phyloP scores from a whole-genome alignment of 2,329 filamentous ascomycete genomes.

The Camptophora hylomeconis region DNA sequence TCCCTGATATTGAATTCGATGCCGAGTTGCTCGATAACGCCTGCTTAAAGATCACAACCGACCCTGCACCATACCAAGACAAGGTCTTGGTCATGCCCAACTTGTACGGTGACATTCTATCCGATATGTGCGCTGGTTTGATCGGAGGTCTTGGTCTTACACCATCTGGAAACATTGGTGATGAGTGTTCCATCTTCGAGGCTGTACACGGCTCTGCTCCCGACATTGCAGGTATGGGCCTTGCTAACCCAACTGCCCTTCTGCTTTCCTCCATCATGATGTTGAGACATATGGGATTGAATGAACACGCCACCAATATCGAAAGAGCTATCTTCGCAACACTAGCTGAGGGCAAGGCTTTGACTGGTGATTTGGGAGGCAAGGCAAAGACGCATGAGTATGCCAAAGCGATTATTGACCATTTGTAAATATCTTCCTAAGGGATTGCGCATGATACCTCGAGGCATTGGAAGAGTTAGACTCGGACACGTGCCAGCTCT shows the following conservation, averaged over 20 bases:
- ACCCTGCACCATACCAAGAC: constrained; percentile 81
- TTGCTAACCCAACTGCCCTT: constrained; percentile 94
- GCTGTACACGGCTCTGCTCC: constrained; percentile 96
- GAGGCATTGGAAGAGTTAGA: no score
- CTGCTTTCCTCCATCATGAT: constrained; percentile 98
- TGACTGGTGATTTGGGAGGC: constrained; percentile 92
- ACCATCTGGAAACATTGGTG: constrained; percentile 96
- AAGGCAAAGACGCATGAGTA: constrained; percentile 95
- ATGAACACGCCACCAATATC: constrained; percentile 71
- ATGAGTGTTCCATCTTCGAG: constrained; percentile 99
- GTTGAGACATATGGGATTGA: constrained; percentile 94
- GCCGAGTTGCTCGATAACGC: constrained; percentile 98
- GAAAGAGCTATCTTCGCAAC: constrained; percentile 93
- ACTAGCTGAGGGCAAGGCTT: constrained; percentile 83
- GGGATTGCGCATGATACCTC: no score
- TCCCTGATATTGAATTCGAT: constrained; percentile 90
- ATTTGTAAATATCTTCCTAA: no score
- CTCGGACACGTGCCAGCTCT: no score
- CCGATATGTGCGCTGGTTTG: constrained; percentile 97
- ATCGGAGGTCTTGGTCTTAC: constrained; percentile 97
- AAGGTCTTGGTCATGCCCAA: constrained; percentile 87
- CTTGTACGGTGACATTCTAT: constrained; percentile 98
- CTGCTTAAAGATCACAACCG: constrained; percentile 96
- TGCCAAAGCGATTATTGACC: constrained; percentile 75
- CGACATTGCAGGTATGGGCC: constrained; percentile 88